Percentiles rank a stretch among this genome's conserved stretches.
Evolutionary conservation across 2,329 filamentous ascomycete genomes (phyloP).

Genomic region (Fusarium keratoplasticum): DNA sequence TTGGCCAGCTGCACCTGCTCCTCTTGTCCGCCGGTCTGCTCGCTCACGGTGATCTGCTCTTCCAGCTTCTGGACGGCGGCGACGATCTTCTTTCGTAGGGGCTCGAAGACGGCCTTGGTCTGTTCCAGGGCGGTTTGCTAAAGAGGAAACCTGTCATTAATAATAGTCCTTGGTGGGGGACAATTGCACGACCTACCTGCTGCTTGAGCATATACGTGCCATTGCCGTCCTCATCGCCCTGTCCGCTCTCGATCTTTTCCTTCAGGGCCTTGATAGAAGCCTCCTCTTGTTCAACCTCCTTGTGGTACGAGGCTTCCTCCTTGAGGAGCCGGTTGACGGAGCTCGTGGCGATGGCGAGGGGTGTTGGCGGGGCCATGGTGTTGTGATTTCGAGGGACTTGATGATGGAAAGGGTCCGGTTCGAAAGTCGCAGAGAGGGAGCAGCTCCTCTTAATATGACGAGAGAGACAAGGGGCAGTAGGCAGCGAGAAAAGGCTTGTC

Average conservation of each 20-base stretch:
- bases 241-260: conserved; percentile 64
- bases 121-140: conserved; percentile 87
- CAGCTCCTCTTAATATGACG: not conserved
- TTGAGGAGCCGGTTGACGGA: conserved; percentile 88
- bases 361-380: conserved; percentile 80
- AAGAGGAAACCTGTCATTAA: conserved; percentile 9
- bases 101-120: conserved; percentile 84
- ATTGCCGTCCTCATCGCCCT: conserved; percentile 75
- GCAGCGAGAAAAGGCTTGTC: conserved; percentile 8
- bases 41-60: conserved; percentile 76
- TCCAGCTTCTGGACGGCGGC: conserved; percentile 80
- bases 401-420: not conserved
- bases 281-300: conserved; percentile 82
- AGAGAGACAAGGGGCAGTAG: not conserved
- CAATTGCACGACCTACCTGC: conserved; percentile 69
- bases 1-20: conserved; percentile 68
- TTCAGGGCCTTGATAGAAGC: conserved; percentile 76
- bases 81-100: conserved; percentile 76
- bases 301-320: conserved; percentile 91
- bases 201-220: conserved; percentile 84
- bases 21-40: conserved; percentile 57
- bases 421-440: not conserved
- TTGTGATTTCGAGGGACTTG: not conserved
- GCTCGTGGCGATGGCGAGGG: conserved; percentile 82
- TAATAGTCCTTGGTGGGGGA: not conserved